These are phyloP conservation scores for Fusarium armeniacum DNA, from an alignment of 2,329 filamentous ascomycete species.

Conservation along the genomic window DNA sequence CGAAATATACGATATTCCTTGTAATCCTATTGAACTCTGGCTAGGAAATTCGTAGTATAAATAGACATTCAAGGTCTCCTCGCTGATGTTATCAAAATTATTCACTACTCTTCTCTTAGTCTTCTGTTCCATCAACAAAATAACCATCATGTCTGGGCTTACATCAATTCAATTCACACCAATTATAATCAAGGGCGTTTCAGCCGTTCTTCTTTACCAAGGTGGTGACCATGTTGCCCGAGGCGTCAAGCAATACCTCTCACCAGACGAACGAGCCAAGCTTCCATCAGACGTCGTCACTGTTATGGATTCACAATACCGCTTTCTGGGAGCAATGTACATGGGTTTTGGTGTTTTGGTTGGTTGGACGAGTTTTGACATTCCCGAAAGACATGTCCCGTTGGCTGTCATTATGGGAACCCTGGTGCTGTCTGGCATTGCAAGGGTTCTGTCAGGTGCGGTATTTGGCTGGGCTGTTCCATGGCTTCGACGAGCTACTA, in stretches of 20 bases:
- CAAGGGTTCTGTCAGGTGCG: background rate
- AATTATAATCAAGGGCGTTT: background rate
- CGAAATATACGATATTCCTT: background rate
- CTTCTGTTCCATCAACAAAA: background rate
- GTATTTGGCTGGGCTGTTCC: background rate
- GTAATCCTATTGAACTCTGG: fast-evolving
- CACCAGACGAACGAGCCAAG: background rate
- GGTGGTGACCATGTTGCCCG: background rate
- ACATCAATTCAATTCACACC: background rate
- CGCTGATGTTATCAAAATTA: fast-evolving
- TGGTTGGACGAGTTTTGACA: background rate
- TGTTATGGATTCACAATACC: slow-evolving; percentile 3
- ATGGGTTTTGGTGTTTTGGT: background rate
- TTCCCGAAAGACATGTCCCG: background rate
- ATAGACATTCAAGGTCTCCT: background rate
- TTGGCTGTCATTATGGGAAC: background rate
- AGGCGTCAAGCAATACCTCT: background rate
- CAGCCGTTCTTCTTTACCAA: background rate
- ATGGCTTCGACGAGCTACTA: background rate
- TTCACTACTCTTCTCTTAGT: background rate
- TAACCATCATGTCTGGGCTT: background rate
- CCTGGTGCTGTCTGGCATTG: background rate
- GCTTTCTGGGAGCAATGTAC: background rate
- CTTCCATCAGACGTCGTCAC: background rate
- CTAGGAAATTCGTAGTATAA: background rate